These are phyloP conservation scores for Suhomyces atakaporum DNA, from an alignment of 1,139 yeast species.

Conservation along the genomic window DNA sequence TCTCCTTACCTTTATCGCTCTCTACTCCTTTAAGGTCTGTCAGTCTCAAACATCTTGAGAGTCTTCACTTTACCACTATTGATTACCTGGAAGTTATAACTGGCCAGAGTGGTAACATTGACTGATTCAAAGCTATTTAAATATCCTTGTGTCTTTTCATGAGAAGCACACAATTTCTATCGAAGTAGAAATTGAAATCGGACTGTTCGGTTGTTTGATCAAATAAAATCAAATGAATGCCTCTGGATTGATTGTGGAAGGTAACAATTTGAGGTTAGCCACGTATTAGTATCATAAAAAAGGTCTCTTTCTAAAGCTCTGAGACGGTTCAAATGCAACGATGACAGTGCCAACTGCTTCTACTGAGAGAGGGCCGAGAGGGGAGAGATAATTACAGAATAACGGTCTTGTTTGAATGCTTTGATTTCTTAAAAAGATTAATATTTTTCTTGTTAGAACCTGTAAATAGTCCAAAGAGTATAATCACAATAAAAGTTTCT, in stretches of 20 bases:
- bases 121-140: constrained; percentile 28
- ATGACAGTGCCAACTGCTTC: constrained; percentile 63
- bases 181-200: constrained; percentile 84
- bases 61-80: too few species aligned
- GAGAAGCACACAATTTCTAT: constrained; percentile 71
- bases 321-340: constrained; percentile 62
- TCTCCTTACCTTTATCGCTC: too few species aligned
- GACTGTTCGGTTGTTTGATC: constrained; percentile 58
- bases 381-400: too few species aligned
- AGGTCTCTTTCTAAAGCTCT: constrained; percentile 51
- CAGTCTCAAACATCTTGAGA: too few species aligned
- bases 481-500: too few species aligned
- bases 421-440: too few species aligned
- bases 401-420: too few species aligned
- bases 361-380: too few species aligned
- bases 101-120: constrained; percentile 28
- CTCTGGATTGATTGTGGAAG: constrained; percentile 65
- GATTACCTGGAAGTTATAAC: constrained; percentile 27
- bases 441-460: too few species aligned
- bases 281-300: constrained; percentile 31
- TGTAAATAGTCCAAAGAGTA: too few species aligned
- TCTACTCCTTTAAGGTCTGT: too few species aligned
- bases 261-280: constrained; percentile 42
- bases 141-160: constrained; percentile 67
- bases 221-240: constrained; percentile 71